These are phyloP conservation scores for Aspergillus pseudoglaucus DNA, from an alignment of 2,329 filamentous ascomycete species.

Conservation along the genomic window DNA sequence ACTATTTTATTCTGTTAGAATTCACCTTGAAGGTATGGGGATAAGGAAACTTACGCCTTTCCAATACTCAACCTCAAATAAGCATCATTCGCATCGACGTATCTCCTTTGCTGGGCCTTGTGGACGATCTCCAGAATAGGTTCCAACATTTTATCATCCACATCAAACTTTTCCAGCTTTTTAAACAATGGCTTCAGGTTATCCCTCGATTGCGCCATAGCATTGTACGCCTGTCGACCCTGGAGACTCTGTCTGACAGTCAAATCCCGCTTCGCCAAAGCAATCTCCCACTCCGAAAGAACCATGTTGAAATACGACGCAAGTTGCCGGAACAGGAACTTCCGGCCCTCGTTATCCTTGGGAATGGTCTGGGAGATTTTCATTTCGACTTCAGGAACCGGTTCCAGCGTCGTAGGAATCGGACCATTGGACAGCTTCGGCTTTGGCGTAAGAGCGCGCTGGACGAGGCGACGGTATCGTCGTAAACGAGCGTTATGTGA, in stretches of 20 bases:
- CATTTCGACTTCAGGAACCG: slow-evolving; percentile 82
- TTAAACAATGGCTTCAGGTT: slow-evolving; percentile 87
- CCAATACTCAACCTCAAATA: slow-evolving; percentile 90
- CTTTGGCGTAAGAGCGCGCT: slow-evolving; percentile 33
- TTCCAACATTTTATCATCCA: slow-evolving; percentile 71
- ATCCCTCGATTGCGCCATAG: slow-evolving; percentile 80
- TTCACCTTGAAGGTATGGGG: background rate
- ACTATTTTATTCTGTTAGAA: slow-evolving; percentile 32
- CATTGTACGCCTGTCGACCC: slow-evolving; percentile 72
- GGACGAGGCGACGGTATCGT: slow-evolving; percentile 61
- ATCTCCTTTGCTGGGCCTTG: slow-evolving; percentile 80
- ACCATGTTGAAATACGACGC: slow-evolving; percentile 96
- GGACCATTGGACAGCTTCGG: slow-evolving; percentile 60
- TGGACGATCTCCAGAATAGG: slow-evolving; percentile 88
- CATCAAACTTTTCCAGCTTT: slow-evolving; percentile 73
- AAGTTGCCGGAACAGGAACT: slow-evolving; percentile 77
- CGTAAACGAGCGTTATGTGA: slow-evolving; percentile 61
- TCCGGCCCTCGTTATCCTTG: slow-evolving; percentile 57
- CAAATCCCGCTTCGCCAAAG: slow-evolving; percentile 56
- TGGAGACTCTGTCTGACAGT: slow-evolving; percentile 64
- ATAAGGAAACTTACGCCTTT: slow-evolving; percentile 56
- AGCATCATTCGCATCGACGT: slow-evolving; percentile 93
- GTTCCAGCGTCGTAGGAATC: slow-evolving; percentile 75
- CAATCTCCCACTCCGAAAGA: slow-evolving; percentile 76
- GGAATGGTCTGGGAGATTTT: slow-evolving; percentile 63